A percentile compares a stretch with the other conserved stretches of the same genome.
Evolutionary conservation across 108 stramenopile species (phyloP).

Genomic region (Epipyxis sp.): DNA sequence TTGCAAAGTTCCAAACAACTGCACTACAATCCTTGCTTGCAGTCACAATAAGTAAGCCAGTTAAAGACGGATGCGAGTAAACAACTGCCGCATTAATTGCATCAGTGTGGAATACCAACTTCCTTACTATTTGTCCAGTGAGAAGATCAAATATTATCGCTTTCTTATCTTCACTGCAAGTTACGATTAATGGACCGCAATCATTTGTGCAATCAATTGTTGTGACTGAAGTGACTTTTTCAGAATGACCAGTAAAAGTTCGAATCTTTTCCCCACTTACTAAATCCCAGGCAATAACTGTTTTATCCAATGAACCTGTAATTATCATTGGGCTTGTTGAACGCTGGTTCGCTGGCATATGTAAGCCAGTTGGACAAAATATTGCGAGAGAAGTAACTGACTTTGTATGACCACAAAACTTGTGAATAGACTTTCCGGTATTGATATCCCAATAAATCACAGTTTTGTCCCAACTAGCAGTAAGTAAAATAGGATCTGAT

Average conservation of each 20-base stretch:
- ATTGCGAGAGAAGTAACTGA: background rate
- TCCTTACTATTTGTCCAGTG: background rate
- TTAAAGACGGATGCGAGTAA: background rate
- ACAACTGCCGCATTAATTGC: background rate
- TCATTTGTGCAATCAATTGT: background rate
- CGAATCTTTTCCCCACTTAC: background rate
- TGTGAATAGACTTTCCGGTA: background rate
- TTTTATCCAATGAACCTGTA: constrained; percentile 2
- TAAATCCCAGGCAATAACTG: constrained; percentile 2
- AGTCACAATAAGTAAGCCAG: background rate
- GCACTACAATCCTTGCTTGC: background rate
- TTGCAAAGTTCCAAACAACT: background rate
- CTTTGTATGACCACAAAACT: background rate
- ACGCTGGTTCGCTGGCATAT: background rate
- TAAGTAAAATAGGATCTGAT: background rate
- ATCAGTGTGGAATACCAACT: background rate
- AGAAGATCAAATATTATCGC: background rate
- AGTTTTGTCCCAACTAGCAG: constrained; percentile 10
- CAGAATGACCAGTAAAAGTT: background rate
- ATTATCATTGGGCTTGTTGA: background rate
- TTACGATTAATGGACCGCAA: background rate
- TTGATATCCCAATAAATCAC: background rate
- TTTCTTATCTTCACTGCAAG: background rate
- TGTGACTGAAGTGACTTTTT: background rate
- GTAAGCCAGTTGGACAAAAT: background rate